phyloP scores from a whole-genome alignment of 306 rosid species.

The Ormosia emarginata region DNA sequence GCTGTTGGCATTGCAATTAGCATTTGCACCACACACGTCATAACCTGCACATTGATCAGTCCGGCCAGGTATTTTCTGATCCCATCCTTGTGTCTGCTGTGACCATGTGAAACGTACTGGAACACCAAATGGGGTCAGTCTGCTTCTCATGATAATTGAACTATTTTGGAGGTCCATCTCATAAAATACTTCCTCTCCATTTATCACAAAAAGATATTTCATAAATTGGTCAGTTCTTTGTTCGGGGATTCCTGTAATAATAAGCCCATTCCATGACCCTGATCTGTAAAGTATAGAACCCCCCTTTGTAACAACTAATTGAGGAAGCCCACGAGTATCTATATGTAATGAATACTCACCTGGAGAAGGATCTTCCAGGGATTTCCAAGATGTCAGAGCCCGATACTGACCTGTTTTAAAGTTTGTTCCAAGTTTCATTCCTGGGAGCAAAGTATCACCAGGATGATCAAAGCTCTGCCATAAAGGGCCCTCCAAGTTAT shows the following conservation, averaged over 20 bases:
- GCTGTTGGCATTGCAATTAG: background rate
- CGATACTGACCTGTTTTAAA: background rate
- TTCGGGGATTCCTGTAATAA: background rate
- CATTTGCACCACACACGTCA: background rate
- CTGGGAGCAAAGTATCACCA: background rate
- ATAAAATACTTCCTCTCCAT: background rate
- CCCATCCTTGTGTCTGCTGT: background rate
- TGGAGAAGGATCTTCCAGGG: background rate
- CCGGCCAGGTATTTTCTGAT: too few relatives aligned
- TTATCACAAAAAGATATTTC: background rate
- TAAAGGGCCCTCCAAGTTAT: background rate
- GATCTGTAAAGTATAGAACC: background rate
- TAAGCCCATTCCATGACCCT: constrained; percentile 6
- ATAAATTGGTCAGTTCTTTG: too few relatives aligned
- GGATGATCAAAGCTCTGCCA: constrained; percentile 32
- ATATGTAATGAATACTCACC: background rate
- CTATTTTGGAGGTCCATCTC: background rate
- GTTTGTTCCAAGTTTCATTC: background rate
- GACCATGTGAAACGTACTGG: background rate
- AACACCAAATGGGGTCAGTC: background rate
- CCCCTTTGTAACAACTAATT: background rate
- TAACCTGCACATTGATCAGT: background rate
- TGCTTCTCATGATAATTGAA: background rate
- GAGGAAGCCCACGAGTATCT: background rate
- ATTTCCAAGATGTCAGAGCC: background rate